Evolutionary conservation across 1,284 basidiomycete genomes (phyloP).

Genomic region (Austroboletus novae-zelandiae): DNA sequence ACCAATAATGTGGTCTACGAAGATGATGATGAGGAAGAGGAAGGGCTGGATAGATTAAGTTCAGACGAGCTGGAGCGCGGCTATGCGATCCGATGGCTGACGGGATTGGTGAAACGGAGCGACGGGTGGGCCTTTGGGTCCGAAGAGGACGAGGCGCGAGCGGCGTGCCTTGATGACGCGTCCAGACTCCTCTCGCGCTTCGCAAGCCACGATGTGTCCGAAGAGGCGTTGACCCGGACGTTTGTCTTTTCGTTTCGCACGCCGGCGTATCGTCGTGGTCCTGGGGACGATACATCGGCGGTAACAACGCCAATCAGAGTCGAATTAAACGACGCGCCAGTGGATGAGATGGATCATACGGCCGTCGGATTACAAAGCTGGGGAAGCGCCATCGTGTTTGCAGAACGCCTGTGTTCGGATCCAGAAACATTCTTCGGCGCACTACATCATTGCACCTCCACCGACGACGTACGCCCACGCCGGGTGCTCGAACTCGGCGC

Average conservation of each 20-base stretch:
- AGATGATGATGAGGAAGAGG: too few relatives aligned
- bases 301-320: conserved; percentile 39
- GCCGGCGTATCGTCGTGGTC: conserved; percentile 2
- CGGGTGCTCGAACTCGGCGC: conserved; percentile 82
- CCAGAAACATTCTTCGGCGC: conserved; percentile 46
- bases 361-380: conserved; percentile 87
- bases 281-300: background rate
- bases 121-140: conserved; percentile 45
- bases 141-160: conserved; percentile 32
- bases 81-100: conserved; percentile 58
- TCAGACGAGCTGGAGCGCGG: conserved; percentile 51
- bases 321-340: conserved; percentile 76
- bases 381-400: conserved; percentile 79
- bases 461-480: conserved; percentile 31
- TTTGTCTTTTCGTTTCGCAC: conserved; percentile 47
- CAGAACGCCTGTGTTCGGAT: conserved; percentile 60
- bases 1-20: conserved; percentile 4
- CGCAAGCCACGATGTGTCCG: conserved; percentile 36
- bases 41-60: conserved; percentile 38
- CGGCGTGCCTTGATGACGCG: conserved; percentile 33
- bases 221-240: conserved; percentile 47
- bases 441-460: background rate
- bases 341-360: conserved; percentile 70
- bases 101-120: conserved; percentile 59
- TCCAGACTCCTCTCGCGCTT: conserved; percentile 65